phyloP scores from a whole-genome alignment of 2,329 filamentous ascomycete species.

The Apiospora sp. region DNA sequence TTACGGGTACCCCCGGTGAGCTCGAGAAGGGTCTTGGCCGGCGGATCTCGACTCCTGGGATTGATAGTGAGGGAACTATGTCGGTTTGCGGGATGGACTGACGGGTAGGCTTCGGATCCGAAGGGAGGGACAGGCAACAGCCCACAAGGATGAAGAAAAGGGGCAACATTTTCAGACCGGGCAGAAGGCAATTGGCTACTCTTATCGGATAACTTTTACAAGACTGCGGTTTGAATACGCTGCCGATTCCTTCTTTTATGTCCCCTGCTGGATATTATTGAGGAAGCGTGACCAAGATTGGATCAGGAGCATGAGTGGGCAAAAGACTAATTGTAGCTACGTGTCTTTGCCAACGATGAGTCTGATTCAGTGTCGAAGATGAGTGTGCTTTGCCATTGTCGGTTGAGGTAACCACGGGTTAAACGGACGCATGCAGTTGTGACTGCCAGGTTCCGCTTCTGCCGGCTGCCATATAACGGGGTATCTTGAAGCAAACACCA shows the following conservation, averaged over 20 bases:
- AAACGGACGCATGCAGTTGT: neutral
- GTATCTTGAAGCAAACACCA: neutral
- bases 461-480: neutral
- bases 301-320: neutral
- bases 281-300: neutral
- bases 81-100: neutral
- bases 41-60: constrained; percentile 32
- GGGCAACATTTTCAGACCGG: constrained; percentile 25
- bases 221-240: neutral
- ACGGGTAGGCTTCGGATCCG: neutral
- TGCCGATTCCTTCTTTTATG: too few relatives aligned
- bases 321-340: neutral
- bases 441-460: constrained; percentile 6
- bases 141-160: constrained; percentile 26
- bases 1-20: neutral
- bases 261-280: neutral
- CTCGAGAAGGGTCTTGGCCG: constrained; percentile 27
- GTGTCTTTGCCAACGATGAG: neutral
- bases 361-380: neutral
- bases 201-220: neutral
- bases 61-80: constrained; percentile 27
- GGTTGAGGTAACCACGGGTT: neutral
- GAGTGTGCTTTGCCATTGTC: neutral
- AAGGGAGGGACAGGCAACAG: constrained; percentile 27
- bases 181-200: neutral